A percentile compares a stretch with the other conserved stretches of the same genome.
phyloP scores from a whole-genome alignment of 2,329 filamentous ascomycete species.

The Calonectria hawksworthii region DNA sequence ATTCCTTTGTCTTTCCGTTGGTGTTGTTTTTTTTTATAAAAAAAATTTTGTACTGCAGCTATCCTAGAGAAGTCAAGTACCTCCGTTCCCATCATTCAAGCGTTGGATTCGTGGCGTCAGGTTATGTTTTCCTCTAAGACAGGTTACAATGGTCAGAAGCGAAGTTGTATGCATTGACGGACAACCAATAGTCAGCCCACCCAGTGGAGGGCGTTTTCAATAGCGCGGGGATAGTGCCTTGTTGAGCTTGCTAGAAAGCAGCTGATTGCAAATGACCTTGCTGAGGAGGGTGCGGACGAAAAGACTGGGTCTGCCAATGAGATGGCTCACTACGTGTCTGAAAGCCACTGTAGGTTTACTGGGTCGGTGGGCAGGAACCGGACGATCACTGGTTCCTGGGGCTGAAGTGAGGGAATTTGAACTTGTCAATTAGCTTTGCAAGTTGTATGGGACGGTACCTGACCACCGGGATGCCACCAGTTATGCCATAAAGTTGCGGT shows the following conservation, averaged over 20 bases:
- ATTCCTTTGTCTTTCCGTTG: too few species aligned
- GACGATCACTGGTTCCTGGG: neutral
- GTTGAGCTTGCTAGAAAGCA: neutral
- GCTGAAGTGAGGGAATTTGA: conserved; percentile 2
- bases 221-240: neutral
- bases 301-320: neutral
- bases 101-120: neutral
- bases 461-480: neutral
- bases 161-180: neutral
- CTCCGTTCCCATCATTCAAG: too few species aligned
- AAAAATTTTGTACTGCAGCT: too few species aligned
- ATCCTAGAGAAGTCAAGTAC: neutral
- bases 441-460: neutral
- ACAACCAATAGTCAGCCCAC: neutral
- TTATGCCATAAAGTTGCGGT: conserved; percentile 1
- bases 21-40: too few species aligned
- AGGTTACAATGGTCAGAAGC: neutral
- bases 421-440: conserved; percentile 8
- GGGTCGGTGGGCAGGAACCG: neutral
- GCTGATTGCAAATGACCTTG: neutral
- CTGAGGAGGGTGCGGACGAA: neutral
- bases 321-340: neutral
- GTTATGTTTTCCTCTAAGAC: neutral
- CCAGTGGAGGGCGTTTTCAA: neutral
- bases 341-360: neutral